These are phyloP conservation scores for Aspergillus steynii DNA, from an alignment of 495 filamentous ascomycete species.

Conservation along the genomic window DNA sequence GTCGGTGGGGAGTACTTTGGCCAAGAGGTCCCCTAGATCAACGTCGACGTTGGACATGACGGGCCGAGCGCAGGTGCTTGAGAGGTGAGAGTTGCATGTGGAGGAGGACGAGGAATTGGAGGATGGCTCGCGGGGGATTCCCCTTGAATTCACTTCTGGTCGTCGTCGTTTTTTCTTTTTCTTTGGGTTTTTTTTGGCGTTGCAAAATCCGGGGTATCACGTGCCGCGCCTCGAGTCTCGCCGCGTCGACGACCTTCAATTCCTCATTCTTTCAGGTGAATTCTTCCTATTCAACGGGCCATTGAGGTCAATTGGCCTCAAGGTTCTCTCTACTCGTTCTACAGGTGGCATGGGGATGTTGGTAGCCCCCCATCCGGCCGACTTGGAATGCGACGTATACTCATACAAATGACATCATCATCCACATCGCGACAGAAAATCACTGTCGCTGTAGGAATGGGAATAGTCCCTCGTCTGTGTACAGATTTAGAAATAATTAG, in stretches of 20 bases:
- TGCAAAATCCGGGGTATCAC: conserved; percentile 14
- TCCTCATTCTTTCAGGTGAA: no score
- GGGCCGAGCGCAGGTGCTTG: conserved; percentile 10
- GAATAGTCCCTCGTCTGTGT: not conserved
- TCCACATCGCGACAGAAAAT: not conserved
- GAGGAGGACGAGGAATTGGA: not conserved
- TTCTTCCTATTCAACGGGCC: not conserved
- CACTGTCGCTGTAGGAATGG: not conserved
- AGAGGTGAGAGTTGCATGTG: not conserved
- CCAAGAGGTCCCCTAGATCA: conserved; percentile 55
- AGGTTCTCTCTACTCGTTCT: not conserved
- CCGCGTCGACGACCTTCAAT: no score
- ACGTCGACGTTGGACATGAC: conserved; percentile 34
- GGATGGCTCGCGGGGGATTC: not conserved
- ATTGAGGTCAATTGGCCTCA: not conserved
- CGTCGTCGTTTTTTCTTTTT: not conserved
- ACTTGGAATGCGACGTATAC: not conserved
- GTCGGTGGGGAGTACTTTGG: conserved; percentile 68
- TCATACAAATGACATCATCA: not conserved
- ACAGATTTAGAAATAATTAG: conserved; percentile 32
- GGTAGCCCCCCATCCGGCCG: no score
- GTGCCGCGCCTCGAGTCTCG: not conserved
- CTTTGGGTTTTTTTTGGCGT: not conserved
- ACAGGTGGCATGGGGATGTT: not conserved
- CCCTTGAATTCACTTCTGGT: conserved; percentile 1